These are phyloP conservation scores for Artemisia argyi DNA, from an alignment of 129 eudicot genomes.

Conservation along the genomic window DNA sequence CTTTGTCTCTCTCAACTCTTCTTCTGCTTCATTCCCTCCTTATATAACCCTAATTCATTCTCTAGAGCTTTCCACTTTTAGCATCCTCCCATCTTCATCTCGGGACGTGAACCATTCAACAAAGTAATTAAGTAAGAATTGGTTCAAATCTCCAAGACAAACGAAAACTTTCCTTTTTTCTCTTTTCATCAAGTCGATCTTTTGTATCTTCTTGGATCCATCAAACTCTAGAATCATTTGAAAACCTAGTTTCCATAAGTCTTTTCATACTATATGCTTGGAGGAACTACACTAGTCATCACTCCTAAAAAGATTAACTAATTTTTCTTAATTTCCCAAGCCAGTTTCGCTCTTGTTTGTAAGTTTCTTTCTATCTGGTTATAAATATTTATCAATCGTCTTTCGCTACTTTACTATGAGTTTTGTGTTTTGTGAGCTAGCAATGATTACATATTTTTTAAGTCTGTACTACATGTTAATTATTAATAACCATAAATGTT, in stretches of 20 bases:
- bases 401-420: neutral
- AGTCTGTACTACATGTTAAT: neutral
- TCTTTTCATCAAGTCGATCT: neutral
- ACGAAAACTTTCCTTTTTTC: neutral
- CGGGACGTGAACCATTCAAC: constrained; percentile 10
- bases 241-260: constrained; percentile 1
- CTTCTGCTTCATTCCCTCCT: constrained; percentile 7
- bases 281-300: constrained; percentile 6
- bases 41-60: constrained; percentile 39
- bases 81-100: constrained; percentile 1
- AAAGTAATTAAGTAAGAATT: neutral
- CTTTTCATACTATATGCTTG: constrained; percentile 18
- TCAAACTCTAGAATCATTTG: neutral
- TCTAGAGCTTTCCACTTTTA: constrained; percentile 32
- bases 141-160: constrained; percentile 14
- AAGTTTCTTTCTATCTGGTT: constrained; percentile 2
- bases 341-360: constrained; percentile 20
- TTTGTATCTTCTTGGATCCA: neutral
- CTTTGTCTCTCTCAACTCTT: constrained; percentile 12
- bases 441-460: neutral
- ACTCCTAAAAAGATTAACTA: constrained; percentile 1
- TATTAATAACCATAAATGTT: neutral
- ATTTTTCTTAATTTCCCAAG: neutral
- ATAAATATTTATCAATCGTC: neutral
- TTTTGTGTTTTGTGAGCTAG: neutral